These are phyloP conservation scores for Neodidymelliopsis sp. DNA, from an alignment of 2,329 filamentous ascomycete genomes.

Conservation along the genomic window DNA sequence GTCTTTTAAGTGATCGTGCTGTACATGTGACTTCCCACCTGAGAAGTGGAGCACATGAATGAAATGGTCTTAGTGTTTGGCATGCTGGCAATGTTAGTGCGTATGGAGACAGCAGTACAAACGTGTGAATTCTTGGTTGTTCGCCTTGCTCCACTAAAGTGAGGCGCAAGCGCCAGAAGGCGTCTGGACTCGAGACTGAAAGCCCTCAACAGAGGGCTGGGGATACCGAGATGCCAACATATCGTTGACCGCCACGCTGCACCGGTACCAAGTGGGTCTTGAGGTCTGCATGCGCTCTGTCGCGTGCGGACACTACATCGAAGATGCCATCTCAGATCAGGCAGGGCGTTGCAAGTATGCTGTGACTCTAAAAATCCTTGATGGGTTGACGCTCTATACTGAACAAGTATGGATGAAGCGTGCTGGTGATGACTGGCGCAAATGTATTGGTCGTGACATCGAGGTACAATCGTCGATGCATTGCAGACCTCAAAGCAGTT, in stretches of 20 bases:
- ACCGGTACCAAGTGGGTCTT: constrained; percentile 4
- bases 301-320: background rate
- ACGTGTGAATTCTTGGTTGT: constrained; percentile 20
- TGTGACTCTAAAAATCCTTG: too few relatives aligned
- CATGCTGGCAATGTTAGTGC: constrained; percentile 15
- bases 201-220: constrained; percentile 10
- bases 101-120: constrained; percentile 6
- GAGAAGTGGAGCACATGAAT: constrained; percentile 14
- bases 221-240: constrained; percentile 14
- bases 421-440: too few relatives aligned
- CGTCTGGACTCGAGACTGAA: background rate
- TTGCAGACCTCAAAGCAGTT: too few relatives aligned
- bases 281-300: background rate
- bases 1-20: background rate
- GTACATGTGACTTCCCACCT: constrained; percentile 4
- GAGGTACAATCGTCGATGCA: too few relatives aligned
- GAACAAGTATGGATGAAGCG: too few relatives aligned
- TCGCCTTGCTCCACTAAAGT: constrained; percentile 21
- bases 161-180: constrained; percentile 18
- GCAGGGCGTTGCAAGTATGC: too few relatives aligned
- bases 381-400: too few relatives aligned
- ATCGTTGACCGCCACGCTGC: constrained; percentile 10
- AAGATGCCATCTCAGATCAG: background rate
- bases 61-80: constrained; percentile 10
- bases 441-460: too few relatives aligned